Evolutionary conservation across 805 yeast species (phyloP), one percentile per base, ranked within the genome.

Genomic region (Candida anglica): DNA sequence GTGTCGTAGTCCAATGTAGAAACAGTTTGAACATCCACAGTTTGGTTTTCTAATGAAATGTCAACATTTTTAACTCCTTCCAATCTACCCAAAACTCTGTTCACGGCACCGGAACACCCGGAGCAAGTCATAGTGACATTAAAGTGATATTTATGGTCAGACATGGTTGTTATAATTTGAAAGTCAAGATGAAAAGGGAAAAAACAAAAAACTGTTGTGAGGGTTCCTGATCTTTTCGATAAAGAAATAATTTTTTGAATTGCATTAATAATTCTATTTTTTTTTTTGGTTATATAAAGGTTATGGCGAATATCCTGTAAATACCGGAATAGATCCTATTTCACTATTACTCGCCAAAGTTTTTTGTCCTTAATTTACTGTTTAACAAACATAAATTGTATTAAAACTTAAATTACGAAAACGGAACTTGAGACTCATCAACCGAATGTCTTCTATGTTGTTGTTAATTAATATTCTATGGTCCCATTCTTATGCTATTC

Each of bases 31-130:
- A 91, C 96, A 50, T 79, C 81, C 7, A 91, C 98, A 2, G 81
- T 66, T 66, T 91, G 97, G 19, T 77, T 63, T 33, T 83, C 89
- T 30, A 93, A 70, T 2, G 94, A 81, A 37, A 89, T 79, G 38
- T 83, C 82, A 15, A 81, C 69, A 27, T 75, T 67, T 31, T 79
- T 71, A 30, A 91, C 93, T 3, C 95, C 96, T 28, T 77, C 79
- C 28, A 84, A 67, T 44, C 71, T 77, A 27, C 66, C 70, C 37
- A 88, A 71, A 1, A 79, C 97, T 49, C 85, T 77, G 58, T 79
- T 76, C 31, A 91, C 85, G 5, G 98, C 96, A 38, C 73, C 77
- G 15, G 95, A 83, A 61, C 98, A 91, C 13, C 96, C 86, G 10
- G 83, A 73, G 53, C 96, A 89, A 35, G 85, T 50, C 96, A 88